phyloP scores from a whole-genome alignment of 1,284 basidiomycete genomes.

The Rhodotorula mucilaginosa region DNA sequence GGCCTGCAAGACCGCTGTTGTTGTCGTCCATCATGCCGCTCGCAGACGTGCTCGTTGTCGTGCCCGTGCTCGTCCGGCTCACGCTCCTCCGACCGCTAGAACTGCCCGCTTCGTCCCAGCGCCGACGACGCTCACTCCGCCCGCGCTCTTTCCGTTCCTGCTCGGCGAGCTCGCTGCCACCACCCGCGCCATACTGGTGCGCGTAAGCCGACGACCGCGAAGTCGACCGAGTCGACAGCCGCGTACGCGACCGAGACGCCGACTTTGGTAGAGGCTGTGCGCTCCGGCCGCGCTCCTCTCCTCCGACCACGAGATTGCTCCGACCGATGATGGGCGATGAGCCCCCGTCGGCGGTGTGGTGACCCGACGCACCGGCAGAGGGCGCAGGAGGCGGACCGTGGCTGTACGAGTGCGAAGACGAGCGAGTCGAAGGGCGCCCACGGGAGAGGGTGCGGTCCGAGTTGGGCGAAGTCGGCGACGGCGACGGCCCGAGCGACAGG shows the following conservation, averaged over 20 bases:
- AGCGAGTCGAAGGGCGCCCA: not conserved
- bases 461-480: not conserved
- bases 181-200: not conserved
- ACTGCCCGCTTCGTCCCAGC: constrained; percentile 22
- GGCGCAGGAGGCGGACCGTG: constrained; percentile 9
- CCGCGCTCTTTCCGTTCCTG: constrained; percentile 20
- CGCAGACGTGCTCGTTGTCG: constrained; percentile 7
- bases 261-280: not conserved
- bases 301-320: not conserved
- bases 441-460: not conserved
- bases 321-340: not conserved
- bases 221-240: constrained; percentile 1
- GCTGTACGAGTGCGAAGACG: not conserved
- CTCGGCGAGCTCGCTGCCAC: constrained; percentile 2
- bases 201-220: constrained; percentile 6
- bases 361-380: not conserved
- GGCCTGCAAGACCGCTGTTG: not conserved
- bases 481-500: not conserved
- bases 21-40: not conserved
- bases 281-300: constrained; percentile 1
- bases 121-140: constrained; percentile 13
- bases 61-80: constrained; percentile 15
- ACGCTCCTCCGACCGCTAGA: constrained; percentile 3
- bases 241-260: constrained; percentile 7
- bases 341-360: constrained; percentile 1